phyloP scores from a whole-genome alignment of 352 stramenopile genomes.

The Phytophthora tentaculata region DNA sequence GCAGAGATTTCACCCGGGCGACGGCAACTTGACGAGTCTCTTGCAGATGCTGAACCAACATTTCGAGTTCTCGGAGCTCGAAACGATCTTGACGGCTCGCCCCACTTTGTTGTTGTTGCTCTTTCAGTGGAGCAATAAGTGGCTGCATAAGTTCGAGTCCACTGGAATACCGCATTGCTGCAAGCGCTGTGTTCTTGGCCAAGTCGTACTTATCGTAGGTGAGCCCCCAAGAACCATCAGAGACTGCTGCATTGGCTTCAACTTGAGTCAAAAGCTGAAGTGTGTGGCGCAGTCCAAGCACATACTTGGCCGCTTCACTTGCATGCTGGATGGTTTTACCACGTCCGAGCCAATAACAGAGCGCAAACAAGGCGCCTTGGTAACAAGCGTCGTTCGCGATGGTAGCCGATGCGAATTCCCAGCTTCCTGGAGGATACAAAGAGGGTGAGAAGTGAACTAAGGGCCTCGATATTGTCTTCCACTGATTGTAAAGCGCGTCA shows the following conservation, averaged over 20 bases:
- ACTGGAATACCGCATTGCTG: slow-evolving; percentile 48
- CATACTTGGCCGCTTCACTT: slow-evolving; percentile 38
- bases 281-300: slow-evolving; percentile 36
- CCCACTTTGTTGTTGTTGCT: slow-evolving; percentile 16
- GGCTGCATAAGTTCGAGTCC: slow-evolving; percentile 32
- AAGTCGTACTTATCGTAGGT: slow-evolving; percentile 61
- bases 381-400: slow-evolving; percentile 66
- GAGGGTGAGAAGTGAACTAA: slow-evolving; percentile 13
- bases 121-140: slow-evolving; percentile 16
- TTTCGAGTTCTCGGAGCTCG: slow-evolving; percentile 26
- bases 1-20: slow-evolving; percentile 15
- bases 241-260: slow-evolving; percentile 17
- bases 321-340: slow-evolving; percentile 30
- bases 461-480: slow-evolving; percentile 12
- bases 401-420: slow-evolving; percentile 58
- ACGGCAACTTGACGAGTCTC: slow-evolving; percentile 8
- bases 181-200: slow-evolving; percentile 57
- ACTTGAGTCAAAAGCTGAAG: slow-evolving; percentile 40
- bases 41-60: slow-evolving; percentile 4
- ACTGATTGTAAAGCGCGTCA: slow-evolving; percentile 24
- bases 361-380: slow-evolving; percentile 44
- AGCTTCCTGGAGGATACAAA: slow-evolving; percentile 45
- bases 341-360: slow-evolving; percentile 52
- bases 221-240: slow-evolving; percentile 25
- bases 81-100: slow-evolving; percentile 8